A percentile compares a stretch with the other conserved stretches of the same genome.
Evolutionary conservation across 257 asterid genomes (phyloP).

Genomic region (Gentiana straminea): DNA sequence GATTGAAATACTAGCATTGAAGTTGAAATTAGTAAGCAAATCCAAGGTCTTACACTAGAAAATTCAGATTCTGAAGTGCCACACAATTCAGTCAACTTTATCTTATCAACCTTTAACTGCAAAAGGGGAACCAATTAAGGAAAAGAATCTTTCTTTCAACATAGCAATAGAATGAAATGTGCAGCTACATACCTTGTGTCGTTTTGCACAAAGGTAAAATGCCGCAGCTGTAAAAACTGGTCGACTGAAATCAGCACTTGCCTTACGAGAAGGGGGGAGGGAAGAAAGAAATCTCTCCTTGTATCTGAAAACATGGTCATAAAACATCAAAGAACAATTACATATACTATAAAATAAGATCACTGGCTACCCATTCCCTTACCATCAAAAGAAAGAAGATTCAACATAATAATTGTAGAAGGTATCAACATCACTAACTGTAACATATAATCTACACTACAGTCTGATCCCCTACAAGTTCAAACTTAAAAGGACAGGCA

Average conservation of each 20-base stretch:
- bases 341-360: neutral
- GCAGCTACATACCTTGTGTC: constrained; percentile 51
- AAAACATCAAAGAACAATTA: neutral
- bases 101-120: constrained; percentile 83
- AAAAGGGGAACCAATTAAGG: constrained; percentile 1
- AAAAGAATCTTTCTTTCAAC: neutral
- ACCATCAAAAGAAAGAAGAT: neutral
- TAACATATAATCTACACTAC: no score
- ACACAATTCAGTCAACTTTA: constrained; percentile 70
- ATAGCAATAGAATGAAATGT: constrained; percentile 3
- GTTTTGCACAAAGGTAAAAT: constrained; percentile 71
- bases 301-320: constrained; percentile 31
- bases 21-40: constrained; percentile 1
- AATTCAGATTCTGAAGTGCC: constrained; percentile 91
- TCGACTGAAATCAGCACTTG: constrained; percentile 70
- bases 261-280: constrained; percentile 69
- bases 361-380: neutral
- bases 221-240: constrained; percentile 86
- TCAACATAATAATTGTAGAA: neutral
- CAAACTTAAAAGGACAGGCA: no score
- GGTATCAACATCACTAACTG: no score
- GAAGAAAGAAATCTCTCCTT: constrained; percentile 78
- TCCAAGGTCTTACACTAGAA: constrained; percentile 37
- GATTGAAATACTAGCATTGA: neutral
- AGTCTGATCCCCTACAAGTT: no score